A percentile compares a stretch with the other conserved stretches of the same genome.
These are phyloP conservation scores for Kodamaea lidongshanica DNA, from an alignment of 805 yeast species.

Conservation along the genomic window DNA sequence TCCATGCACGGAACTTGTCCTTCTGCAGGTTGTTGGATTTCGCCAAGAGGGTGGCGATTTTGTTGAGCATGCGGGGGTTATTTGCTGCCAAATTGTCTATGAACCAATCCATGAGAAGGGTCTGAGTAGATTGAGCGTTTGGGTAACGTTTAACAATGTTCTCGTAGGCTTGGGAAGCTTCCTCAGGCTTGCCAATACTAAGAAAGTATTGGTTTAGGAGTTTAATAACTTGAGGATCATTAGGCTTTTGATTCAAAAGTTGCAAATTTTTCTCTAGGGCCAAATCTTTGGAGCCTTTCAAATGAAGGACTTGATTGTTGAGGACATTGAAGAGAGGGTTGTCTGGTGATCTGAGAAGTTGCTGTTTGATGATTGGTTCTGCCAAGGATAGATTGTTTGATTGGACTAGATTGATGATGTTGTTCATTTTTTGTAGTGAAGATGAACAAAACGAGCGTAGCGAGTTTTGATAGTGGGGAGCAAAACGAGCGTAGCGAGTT, in stretches of 20 bases:
- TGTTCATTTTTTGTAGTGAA: slow-evolving; percentile 43
- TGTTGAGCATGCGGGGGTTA: slow-evolving; percentile 49
- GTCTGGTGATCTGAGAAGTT: no score
- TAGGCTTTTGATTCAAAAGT: slow-evolving; percentile 37
- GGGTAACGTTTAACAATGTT: slow-evolving; percentile 54
- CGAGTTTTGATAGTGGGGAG: no score
- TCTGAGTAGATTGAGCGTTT: slow-evolving; percentile 30
- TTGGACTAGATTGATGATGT: no score
- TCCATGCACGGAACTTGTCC: slow-evolving; percentile 35
- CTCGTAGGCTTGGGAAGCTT: slow-evolving; percentile 48
- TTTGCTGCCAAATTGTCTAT: slow-evolving; percentile 40
- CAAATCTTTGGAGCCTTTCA: slow-evolving; percentile 25
- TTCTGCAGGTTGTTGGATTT: slow-evolving; percentile 17
- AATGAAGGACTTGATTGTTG: slow-evolving; percentile 28
- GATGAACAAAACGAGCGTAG: no score
- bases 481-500: no score
- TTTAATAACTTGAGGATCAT: slow-evolving; percentile 49
- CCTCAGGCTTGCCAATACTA: slow-evolving; percentile 22
- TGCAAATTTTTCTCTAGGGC: slow-evolving; percentile 27
- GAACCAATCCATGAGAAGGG: slow-evolving; percentile 52
- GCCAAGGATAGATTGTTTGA: no score
- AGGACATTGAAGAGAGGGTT: slow-evolving; percentile 47
- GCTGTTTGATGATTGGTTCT: no score
- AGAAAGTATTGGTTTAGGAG: slow-evolving; percentile 42
- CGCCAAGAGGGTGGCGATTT: slow-evolving; percentile 40